Evolutionary conservation across 768 basidiomycete species (phyloP).

Genomic region (Lactarius vividus): DNA sequence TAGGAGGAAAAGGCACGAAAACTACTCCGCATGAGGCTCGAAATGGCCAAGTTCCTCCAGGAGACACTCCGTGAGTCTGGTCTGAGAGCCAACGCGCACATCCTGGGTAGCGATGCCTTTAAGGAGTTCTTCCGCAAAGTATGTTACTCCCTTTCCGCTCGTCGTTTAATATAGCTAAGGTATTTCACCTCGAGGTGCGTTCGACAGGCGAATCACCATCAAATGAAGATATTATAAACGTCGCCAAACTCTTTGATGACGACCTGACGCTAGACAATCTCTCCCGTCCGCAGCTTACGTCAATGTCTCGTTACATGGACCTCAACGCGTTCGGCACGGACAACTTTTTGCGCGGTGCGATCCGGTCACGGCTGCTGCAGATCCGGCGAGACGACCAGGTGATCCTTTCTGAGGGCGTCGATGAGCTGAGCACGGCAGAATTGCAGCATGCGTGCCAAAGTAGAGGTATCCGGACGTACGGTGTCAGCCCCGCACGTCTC

Average conservation of each 20-base stretch:
- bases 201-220: conserved; percentile 95
- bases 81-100: conserved; percentile 87
- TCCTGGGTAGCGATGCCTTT: conserved; percentile 92
- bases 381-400: conserved; percentile 92
- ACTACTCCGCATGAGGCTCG: conserved; percentile 87
- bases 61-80: conserved; percentile 95
- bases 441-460: conserved; percentile 92
- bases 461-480: conserved; percentile 86
- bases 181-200: conserved; percentile 56
- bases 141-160: conserved; percentile 15
- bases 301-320: conserved; percentile 97
- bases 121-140: conserved; percentile 99
- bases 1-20: conserved; percentile 98
- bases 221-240: conserved; percentile 82
- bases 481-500: conserved; percentile 82
- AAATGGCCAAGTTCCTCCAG: conserved; percentile 99
- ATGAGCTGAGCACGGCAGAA: conserved; percentile 86
- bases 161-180: background rate
- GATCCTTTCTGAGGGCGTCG: conserved; percentile 86
- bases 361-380: conserved; percentile 77
- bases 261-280: conserved; percentile 98
- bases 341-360: conserved; percentile 92
- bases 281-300: conserved; percentile 95
- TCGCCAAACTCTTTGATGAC: conserved; percentile 96
- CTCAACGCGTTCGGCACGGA: conserved; percentile 99